Evolutionary conservation across 345 rosid species (phyloP).

Genomic region (Cochlearia excelsa): DNA sequence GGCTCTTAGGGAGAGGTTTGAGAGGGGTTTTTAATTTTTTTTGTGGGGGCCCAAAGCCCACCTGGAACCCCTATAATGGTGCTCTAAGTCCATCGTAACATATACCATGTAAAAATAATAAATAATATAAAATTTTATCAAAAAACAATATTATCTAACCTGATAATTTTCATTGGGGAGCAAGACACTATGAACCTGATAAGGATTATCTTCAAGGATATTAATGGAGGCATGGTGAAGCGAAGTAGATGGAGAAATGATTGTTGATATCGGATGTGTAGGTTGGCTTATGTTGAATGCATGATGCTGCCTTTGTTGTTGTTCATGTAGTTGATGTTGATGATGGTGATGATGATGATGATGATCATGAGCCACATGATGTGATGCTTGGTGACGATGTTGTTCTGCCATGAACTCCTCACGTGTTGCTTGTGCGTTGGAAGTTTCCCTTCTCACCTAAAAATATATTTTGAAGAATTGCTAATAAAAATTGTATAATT

Average conservation of each 20-base stretch:
- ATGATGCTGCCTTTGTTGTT: conserved; percentile 44
- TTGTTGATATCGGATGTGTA: conserved; percentile 68
- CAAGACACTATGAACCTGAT: conserved; percentile 68
- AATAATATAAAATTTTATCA: neutral
- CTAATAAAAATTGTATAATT: conserved; percentile 9
- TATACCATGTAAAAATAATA: neutral
- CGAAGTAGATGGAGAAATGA: conserved; percentile 69
- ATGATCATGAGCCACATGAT: conserved; percentile 29
- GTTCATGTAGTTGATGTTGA: neutral
- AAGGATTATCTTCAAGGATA: conserved; percentile 41
- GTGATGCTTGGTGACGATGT: conserved; percentile 51
- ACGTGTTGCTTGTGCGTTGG: conserved; percentile 27
- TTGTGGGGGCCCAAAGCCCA: too few species aligned
- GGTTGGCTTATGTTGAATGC: conserved; percentile 85
- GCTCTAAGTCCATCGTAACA: conserved; percentile 8
- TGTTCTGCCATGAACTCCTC: conserved; percentile 50
- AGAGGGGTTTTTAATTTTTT: too few species aligned
- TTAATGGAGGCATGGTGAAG: conserved; percentile 76
- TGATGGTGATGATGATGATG: conserved; percentile 52
- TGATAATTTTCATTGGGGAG: conserved; percentile 77
- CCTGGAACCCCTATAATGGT: too few species aligned
- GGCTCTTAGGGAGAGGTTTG: too few species aligned
- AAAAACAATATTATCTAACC: conserved; percentile 38
- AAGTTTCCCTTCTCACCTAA: conserved; percentile 31
- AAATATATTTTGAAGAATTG: neutral